Percentiles rank a stretch among this genome's conserved stretches.
These are phyloP conservation scores for Blastocrithidia nonstop DNA, from an alignment of 208 protist genomes.

Conservation along the genomic window DNA sequence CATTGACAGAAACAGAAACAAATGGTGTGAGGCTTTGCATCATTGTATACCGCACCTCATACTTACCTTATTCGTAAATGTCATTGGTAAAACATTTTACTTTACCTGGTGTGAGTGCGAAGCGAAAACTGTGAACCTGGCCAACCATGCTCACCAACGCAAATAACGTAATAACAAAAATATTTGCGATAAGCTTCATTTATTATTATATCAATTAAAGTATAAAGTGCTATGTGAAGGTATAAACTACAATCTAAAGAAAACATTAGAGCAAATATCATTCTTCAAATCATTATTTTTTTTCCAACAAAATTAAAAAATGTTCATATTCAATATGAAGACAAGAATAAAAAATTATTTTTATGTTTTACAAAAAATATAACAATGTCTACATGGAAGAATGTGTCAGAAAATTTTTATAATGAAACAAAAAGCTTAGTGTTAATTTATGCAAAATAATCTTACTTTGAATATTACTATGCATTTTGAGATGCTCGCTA, in stretches of 20 bases:
- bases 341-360: too few relatives aligned
- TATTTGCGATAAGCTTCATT: background rate
- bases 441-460: too few relatives aligned
- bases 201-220: background rate
- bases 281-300: too few relatives aligned
- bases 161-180: background rate
- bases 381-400: too few relatives aligned
- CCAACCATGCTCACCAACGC: constrained; percentile 6
- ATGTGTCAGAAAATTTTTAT: too few relatives aligned
- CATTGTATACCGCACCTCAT: constrained; percentile 64
- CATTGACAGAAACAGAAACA: constrained; percentile 41
- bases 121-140: constrained; percentile 25
- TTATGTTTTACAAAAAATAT: too few relatives aligned
- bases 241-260: background rate
- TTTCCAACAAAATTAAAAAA: too few relatives aligned
- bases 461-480: too few relatives aligned
- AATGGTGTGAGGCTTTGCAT: constrained; percentile 36
- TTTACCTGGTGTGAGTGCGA: constrained; percentile 29
- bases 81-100: constrained; percentile 55
- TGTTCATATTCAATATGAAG: too few relatives aligned
- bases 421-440: too few relatives aligned
- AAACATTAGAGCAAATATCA: too few relatives aligned
- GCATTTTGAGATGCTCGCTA: too few relatives aligned
- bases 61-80: constrained; percentile 26
- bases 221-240: background rate